A percentile compares a stretch with the other conserved stretches of the same genome.
phyloP scores from a whole-genome alignment of 2,329 filamentous ascomycete species.

The Atkinsonella texensis region DNA sequence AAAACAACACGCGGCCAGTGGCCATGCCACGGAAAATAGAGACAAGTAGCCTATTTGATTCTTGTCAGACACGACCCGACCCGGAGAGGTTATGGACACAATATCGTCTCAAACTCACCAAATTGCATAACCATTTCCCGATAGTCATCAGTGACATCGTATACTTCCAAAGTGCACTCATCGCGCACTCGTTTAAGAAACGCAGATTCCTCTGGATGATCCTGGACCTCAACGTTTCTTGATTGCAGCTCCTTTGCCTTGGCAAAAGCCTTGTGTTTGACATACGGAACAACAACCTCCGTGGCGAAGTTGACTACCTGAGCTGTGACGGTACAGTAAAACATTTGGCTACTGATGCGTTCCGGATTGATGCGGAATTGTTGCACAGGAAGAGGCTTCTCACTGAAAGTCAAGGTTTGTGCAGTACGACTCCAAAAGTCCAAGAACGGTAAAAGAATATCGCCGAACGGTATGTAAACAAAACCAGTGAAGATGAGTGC shows the following conservation, averaged over 20 bases:
- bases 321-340: constrained; percentile 91
- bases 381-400: constrained; percentile 53
- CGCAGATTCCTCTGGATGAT: constrained; percentile 62
- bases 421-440: constrained; percentile 69
- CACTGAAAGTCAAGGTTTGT: constrained; percentile 61
- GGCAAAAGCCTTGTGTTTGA: constrained; percentile 65
- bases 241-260: constrained; percentile 68
- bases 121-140: constrained; percentile 87
- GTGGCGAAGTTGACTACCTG: constrained; percentile 80
- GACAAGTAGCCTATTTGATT: constrained; percentile 59
- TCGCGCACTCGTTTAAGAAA: constrained; percentile 74
- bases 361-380: constrained; percentile 74
- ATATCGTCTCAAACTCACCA: constrained; percentile 27
- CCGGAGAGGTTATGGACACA: neutral
- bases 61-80: constrained; percentile 5
- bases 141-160: constrained; percentile 84
- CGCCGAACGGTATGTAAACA: constrained; percentile 86
- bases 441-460: constrained; percentile 71
- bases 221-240: constrained; percentile 44
- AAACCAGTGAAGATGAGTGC: constrained; percentile 89
- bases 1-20: constrained; percentile 79
- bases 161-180: constrained; percentile 70
- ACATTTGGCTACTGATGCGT: constrained; percentile 79
- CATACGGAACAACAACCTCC: constrained; percentile 73
- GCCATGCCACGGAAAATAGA: constrained; percentile 90